Base-by-base conservation (phyloP, 495 filamentous ascomycete genomes). In the Opeltia flavorubescens region DNA sequence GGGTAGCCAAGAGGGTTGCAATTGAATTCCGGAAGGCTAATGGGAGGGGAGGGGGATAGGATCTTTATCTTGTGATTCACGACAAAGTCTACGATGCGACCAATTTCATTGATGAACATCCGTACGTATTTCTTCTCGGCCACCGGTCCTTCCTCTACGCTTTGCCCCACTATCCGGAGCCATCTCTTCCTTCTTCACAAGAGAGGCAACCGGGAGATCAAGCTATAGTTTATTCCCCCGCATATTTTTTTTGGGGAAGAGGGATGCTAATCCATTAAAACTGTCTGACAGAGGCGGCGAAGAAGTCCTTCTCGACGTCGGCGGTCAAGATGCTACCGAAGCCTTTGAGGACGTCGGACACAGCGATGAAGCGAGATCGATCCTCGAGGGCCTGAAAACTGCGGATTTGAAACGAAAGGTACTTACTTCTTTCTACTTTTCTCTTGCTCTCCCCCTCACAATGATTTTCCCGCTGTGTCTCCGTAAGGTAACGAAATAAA, bases 321-420 rank as follows among this genome's bases (percentile, higher is more conserved):
- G 72, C 58, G 91, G 91, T 59, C 87, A 94, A 68, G 91, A 99
- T 68, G 84, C 87, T 56, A 94, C 91, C 57, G 93, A 96, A 67
- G 88, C 91, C 47, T 99, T 99, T 64, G 91, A 99, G 72, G 93
- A 99, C 67, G 93, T 99, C 62, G 93, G 93, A 51, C 93, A 99
- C 81, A 91, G 84, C 63, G 93, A 99, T 64, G 93, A 99, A 72
- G 93, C 93, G 49, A 82, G 93, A 44, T 87, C 95, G 71, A 88
- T 95, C 59, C 78, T 99, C 15, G 75, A 81, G 21, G 78, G 80
- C 52, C 69, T 95, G 51, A 67, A 80, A 27, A 78, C 94, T 51
- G 91, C 86, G 46, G 76, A 54, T 24, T 67, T 99, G 55, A 95
- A 95, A 78, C 78, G 89, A 63, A 63, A 80, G 72, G 89, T 95